Evolutionary conservation across 2,329 filamentous ascomycete species (phyloP), one percentile per base, ranked within the genome.

Genomic region (Graphiopsis chlorocephala): DNA sequence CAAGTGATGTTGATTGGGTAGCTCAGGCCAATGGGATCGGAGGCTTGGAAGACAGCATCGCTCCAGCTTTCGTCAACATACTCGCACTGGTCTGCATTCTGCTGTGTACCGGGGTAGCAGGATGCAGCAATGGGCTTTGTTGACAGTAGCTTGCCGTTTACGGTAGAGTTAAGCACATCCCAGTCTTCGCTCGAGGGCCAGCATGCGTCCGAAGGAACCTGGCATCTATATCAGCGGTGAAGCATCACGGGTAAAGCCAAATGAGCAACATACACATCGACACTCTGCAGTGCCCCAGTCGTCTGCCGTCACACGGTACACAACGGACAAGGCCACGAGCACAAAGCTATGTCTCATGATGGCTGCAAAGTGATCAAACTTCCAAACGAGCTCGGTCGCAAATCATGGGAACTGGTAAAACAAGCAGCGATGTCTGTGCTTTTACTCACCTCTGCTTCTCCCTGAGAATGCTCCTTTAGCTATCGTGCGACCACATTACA

Each of bases 91-190:
- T 62, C 57, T 20, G 67, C 57, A 58, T 74, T 64, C 20, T 72
- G 66, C 29, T 67, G 62, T 17, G 73, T 68, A 11, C 73, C 74
- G 4, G 72, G 68, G 61, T 79, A 78, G 63, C 77, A 79, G 17
- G 76, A 71, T 33, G 69, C 67, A 12, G 75, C 77, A 7, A 73
- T 65, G 5, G 77, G 78, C 4, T 63, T 57, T 17, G 74, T 74
- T n/a, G 64, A 59, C 29, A 79, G 73, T 1, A 79, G 68, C 42
- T 72, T 72, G 11, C 77, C 77, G 1, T 67, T 67, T 17, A 79
- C 63, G 0, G 75, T 72, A 2, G 55, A 50, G 45, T 79, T 80
- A 53, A 80, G 70, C 0, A 64, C 50, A 53, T 71, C 64, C 76
- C 76, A 79, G 15, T 66, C 55, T 17, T 65, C 31, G 3, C 55